Evolutionary conservation across 2,329 filamentous ascomycete species (phyloP).

Genomic region (Curvularia spicifera): DNA sequence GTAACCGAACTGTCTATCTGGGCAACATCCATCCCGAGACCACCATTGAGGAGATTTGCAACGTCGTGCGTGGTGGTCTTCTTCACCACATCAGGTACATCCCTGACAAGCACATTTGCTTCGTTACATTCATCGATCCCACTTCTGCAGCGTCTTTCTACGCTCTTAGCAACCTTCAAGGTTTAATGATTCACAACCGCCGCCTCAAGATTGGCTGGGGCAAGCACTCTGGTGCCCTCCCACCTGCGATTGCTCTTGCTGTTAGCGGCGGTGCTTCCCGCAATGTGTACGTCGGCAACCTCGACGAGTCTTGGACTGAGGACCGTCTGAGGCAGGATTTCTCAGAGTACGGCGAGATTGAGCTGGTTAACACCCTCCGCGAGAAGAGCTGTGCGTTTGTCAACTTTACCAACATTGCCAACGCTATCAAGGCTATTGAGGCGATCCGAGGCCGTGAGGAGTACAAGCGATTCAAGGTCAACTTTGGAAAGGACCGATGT

Average conservation of each 20-base stretch:
- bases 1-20: constrained; percentile 96
- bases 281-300: constrained; percentile 97
- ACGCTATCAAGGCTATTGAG: constrained; percentile 99
- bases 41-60: constrained; percentile 99
- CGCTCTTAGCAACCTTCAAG: constrained; percentile 94
- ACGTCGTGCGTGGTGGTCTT: constrained; percentile 93
- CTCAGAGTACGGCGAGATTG: constrained; percentile 95
- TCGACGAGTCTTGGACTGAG: constrained; percentile 97
- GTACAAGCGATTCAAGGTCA: constrained; percentile 98
- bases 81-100: constrained; percentile 99
- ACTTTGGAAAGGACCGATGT: constrained; percentile 98
- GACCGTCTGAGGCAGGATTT: constrained; percentile 96
- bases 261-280: constrained; percentile 97
- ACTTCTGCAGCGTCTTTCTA: constrained; percentile 98
- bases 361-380: constrained; percentile 92
- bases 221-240: constrained; percentile 96
- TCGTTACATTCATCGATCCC: constrained; percentile 98
- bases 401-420: constrained; percentile 99
- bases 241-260: constrained; percentile 92
- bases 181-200: constrained; percentile 98
- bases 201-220: constrained; percentile 99
- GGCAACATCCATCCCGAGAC: constrained; percentile 99
- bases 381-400: constrained; percentile 99
- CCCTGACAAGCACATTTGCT: constrained; percentile 99
- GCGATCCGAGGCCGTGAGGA: constrained; percentile 93